These are phyloP conservation scores for Saxophila tyrrhenica DNA, from an alignment of 495 filamentous ascomycete species.

Conservation along the genomic window DNA sequence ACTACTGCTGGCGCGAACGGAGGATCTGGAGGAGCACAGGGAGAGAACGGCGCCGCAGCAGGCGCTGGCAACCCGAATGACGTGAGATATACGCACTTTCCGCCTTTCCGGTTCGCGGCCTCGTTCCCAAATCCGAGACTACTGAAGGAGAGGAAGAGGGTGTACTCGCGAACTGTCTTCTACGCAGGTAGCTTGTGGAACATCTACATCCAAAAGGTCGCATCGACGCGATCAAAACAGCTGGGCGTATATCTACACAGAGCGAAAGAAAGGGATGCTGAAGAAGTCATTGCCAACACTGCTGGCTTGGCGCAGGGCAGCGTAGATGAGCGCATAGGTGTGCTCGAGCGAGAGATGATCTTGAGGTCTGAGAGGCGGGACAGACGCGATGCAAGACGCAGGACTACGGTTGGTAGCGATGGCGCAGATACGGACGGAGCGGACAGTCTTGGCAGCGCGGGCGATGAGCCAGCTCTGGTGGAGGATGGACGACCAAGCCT, in stretches of 20 bases:
- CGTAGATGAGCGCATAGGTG: conserved; percentile 40
- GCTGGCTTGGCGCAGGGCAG: conserved; percentile 25
- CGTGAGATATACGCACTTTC: conserved; percentile 42
- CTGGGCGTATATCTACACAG: conserved; percentile 51
- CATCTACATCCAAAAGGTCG: conserved; percentile 51
- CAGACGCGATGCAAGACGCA: conserved; percentile 11
- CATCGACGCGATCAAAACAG: conserved; percentile 41
- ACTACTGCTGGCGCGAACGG: not conserved
- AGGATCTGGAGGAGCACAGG: not conserved
- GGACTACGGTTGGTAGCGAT: conserved; percentile 18
- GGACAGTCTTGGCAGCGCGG: conserved; percentile 34
- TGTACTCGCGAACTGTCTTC: conserved; percentile 51
- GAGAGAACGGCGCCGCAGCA: not conserved
- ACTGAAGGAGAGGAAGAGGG: conserved; percentile 49
- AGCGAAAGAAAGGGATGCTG: conserved; percentile 45
- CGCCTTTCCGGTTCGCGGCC: conserved; percentile 48
- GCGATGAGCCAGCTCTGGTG: too few species aligned
- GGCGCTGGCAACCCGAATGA: conserved; percentile 25
- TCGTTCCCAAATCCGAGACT: conserved; percentile 45
- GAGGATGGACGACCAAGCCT: conserved; percentile 1
- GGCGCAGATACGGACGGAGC: conserved; percentile 12
- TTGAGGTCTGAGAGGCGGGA: conserved; percentile 32
- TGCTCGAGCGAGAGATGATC: conserved; percentile 38
- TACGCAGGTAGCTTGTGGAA: conserved; percentile 52
- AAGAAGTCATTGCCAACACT: conserved; percentile 28